Conservation (phyloP, 441 rosid species). For the Jatropha podagrica region DNA sequence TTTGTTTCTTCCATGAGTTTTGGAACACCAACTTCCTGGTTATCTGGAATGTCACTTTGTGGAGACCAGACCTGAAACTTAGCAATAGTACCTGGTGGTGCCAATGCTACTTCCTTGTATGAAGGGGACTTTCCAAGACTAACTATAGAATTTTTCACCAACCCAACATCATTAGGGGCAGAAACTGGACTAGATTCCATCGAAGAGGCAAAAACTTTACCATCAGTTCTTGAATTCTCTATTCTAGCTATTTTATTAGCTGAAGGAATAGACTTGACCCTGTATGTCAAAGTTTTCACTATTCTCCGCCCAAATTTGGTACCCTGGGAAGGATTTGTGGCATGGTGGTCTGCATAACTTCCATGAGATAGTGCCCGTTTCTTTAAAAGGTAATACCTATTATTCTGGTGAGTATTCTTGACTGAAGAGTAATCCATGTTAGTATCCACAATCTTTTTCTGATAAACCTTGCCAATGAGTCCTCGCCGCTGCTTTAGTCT, state of each 20-base stretch:
- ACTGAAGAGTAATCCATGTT: conserved; percentile 51
- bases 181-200: conserved; percentile 45
- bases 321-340: conserved; percentile 50
- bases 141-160: conserved; percentile 44
- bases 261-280: conserved; percentile 71
- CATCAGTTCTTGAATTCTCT: conserved; percentile 43
- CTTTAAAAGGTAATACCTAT: conserved; percentile 65
- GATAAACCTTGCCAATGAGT: conserved; percentile 73
- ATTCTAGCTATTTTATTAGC: conserved; percentile 41
- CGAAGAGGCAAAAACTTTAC: conserved; percentile 42
- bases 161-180: conserved; percentile 40
- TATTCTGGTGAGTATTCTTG: conserved; percentile 59
- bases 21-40: conserved; percentile 36
- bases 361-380: conserved; percentile 70
- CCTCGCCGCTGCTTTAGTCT: conserved; percentile 88
- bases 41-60: conserved; percentile 45
- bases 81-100: conserved; percentile 89
- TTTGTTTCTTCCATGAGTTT: conserved; percentile 41
- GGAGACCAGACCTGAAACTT: conserved; percentile 64
- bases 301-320: conserved; percentile 81
- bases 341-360: conserved; percentile 59
- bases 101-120: conserved; percentile 96
- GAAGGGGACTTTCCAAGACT: conserved; percentile 93
- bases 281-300: conserved; percentile 78
- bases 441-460: conserved; percentile 67